Base-by-base conservation (phyloP, 2,329 filamentous ascomycete genomes). In the Pseudocercospora pini-densiflorae region DNA sequence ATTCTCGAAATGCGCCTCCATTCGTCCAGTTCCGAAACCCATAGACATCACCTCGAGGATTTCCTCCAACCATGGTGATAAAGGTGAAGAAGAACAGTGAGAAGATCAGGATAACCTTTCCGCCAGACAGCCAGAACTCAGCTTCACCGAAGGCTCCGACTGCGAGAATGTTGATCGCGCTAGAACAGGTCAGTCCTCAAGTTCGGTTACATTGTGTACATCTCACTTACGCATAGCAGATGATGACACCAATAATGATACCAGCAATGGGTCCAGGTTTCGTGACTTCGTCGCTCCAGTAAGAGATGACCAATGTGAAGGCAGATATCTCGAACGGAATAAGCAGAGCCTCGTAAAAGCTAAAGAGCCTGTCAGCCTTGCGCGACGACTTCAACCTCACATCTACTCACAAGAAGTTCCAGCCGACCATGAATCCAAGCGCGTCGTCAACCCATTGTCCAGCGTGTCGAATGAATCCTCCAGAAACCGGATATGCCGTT, bases 371-470 rank as follows among this genome's bases (percentile, higher is more conserved):
- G 31, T 58, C 54, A 58, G 54, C 27, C 16, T 33, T 40, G n/a
- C 54, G 10, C 54, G 59, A 54, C 29, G 40, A 16, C 27, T n/a
- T 16, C 5, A 53, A n/a, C 21, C 5, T 36, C 14, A 12, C 43
- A 45, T 47, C 7, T 23, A 61, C 68, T 65, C 21, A 70, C 69
- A 71, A 69, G 49, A 69, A 71, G 60, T 71, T 71, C 69, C 69
- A 71, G n/a, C 69, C 69, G 14, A 68, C 69, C 75, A 83, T 83
- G 72, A 90, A 89, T 31, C 88, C 87, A 23, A 87, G 79, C 6
- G 88, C 82, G 16, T 89, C 87, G 74, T 90, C 88, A 10, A 87
- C 86, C 86, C 87, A 90, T 69, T 87, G 81, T 29, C 87, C 87
- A 3, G 87, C 87, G 72, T 89, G 82, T 65, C 88, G 87, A 69